Evolutionary conservation across 805 yeast genomes (phyloP).

Genomic region (Blastobotrys parvus): DNA sequence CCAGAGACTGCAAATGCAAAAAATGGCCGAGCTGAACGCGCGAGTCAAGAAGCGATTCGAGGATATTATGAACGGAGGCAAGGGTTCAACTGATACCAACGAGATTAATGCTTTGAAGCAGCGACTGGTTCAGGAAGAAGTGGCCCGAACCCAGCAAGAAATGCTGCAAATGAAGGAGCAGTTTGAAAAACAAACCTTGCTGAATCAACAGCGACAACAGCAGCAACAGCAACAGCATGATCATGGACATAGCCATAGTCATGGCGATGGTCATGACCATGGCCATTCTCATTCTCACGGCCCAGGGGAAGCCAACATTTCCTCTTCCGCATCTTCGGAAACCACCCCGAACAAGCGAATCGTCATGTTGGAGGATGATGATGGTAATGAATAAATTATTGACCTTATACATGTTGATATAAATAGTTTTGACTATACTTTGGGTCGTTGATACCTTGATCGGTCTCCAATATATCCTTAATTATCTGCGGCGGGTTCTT

Average conservation of each 20-base stretch:
- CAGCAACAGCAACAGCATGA: too few species aligned
- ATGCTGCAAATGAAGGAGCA: background rate
- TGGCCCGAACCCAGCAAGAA: slow-evolving; percentile 12
- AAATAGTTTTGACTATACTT: slow-evolving; percentile 16
- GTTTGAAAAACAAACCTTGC: too few species aligned
- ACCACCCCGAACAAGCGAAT: slow-evolving; percentile 2
- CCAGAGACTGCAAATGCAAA: background rate
- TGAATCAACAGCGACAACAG: too few species aligned
- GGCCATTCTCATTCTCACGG: background rate
- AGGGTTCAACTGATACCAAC: slow-evolving; percentile 11
- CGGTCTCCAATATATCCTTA: slow-evolving; percentile 23
- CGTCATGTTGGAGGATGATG: slow-evolving; percentile 4
- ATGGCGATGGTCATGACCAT: too few species aligned
- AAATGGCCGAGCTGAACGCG: slow-evolving; percentile 9
- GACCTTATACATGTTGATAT: slow-evolving; percentile 7
- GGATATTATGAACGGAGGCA: slow-evolving; percentile 11
- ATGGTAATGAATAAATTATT: background rate
- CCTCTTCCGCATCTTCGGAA: background rate
- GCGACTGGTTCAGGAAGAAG: slow-evolving; percentile 18
- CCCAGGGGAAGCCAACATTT: background rate
- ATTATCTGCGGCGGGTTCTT: slow-evolving; percentile 30
- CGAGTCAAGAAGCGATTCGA: slow-evolving; percentile 11
- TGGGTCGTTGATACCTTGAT: slow-evolving; percentile 16
- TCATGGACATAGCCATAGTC: background rate
- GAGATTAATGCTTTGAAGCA: slow-evolving; percentile 15